Evolutionary conservation across 805 yeast species (phyloP), one percentile per base, ranked within the genome.

Genomic region (Wickerhamiella occidentalis): DNA sequence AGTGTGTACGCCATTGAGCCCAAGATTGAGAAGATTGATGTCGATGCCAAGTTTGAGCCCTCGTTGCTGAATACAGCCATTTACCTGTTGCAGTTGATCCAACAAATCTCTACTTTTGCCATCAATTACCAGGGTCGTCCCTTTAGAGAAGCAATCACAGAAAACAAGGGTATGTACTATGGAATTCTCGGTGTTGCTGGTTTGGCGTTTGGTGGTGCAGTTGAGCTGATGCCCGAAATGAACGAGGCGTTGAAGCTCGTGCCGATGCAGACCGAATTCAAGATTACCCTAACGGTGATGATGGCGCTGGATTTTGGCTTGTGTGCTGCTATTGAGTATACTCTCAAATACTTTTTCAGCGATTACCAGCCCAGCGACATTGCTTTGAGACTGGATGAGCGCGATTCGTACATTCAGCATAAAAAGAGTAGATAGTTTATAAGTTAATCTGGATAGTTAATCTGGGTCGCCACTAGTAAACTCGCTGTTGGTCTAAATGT

Each of bases 91-190:
- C 96, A 88, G 67, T 75, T 92, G 60, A 90, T 95, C 17, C 97
- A 92, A 71, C 96, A 92, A 67, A 94, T 92, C 48, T 85, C 96
- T 13, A 92, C 98, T 0, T 92, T 88, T 72, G 96, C 96, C 18
- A 96, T 92, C 51, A 92, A 92, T 69, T 92, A 92, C 68, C 95
- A 86, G 70, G 98, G 98, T 49, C 80, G 83, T 58, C 98, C 98
- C 50, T 92, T 92, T 72, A 82, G 94, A 65, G 95, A 92, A 69
- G 78, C 85, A 51, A 82, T 92, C 59, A 73, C 72, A 48, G 95
- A 83, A 65, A 92, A 92, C 69, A 84, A 81, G 68, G 97, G 96
- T 56, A 92, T 92, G 97, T 90, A 82, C 69, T 90, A 85, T 58
- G 98, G 98, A 21, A 74, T 92, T 51, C 63, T 90, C 33, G 95